A percentile compares a stretch with the other conserved stretches of the same genome.
phyloP scores from a whole-genome alignment of 371 early-diverging fungal species.

The Conidiobolus incongruus region DNA sequence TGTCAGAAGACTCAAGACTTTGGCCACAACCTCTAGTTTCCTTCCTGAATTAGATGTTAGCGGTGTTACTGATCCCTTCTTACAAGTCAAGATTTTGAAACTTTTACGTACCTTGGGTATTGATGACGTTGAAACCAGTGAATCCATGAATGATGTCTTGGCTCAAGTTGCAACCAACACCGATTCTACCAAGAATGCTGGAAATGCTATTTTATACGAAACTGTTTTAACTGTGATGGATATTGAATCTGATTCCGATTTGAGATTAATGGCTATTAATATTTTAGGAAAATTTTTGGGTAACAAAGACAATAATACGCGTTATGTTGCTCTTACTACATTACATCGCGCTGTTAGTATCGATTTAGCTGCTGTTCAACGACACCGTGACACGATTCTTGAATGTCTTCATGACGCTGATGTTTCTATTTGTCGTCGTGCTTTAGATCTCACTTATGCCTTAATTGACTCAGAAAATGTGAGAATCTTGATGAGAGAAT shows the following conservation, averaged over 20 bases:
- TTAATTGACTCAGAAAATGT: slow-evolving; percentile 81
- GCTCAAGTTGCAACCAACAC: slow-evolving; percentile 93
- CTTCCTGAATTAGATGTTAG: slow-evolving; percentile 93
- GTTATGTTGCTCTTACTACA: slow-evolving; percentile 90
- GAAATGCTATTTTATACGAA: slow-evolving; percentile 91
- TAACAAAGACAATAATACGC: slow-evolving; percentile 89
- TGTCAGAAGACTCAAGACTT: slow-evolving; percentile 67
- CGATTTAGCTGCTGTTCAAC: slow-evolving; percentile 85
- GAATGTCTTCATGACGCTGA: slow-evolving; percentile 90
- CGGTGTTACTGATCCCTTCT: slow-evolving; percentile 89
- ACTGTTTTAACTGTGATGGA: slow-evolving; percentile 89
- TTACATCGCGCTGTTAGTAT: slow-evolving; percentile 68
- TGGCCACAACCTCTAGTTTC: slow-evolving; percentile 57
- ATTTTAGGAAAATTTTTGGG: slow-evolving; percentile 87
- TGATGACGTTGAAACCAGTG: slow-evolving; percentile 65
- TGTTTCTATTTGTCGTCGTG: slow-evolving; percentile 89
- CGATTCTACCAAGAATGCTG: slow-evolving; percentile 86
- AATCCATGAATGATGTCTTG: slow-evolving; percentile 87
- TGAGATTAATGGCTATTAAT: slow-evolving; percentile 89
- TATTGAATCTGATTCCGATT: slow-evolving; percentile 69
- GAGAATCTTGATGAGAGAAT: slow-evolving; percentile 78
- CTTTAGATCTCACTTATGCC: slow-evolving; percentile 86
- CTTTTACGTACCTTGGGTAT: slow-evolving; percentile 73
- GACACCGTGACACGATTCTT: slow-evolving; percentile 85
- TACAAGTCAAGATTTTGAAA: slow-evolving; percentile 85